Evolutionary conservation across 139 green algal species (phyloP), one percentile per base, ranked within the genome.

Genomic region (Deuterostichococcus epilithicus): DNA sequence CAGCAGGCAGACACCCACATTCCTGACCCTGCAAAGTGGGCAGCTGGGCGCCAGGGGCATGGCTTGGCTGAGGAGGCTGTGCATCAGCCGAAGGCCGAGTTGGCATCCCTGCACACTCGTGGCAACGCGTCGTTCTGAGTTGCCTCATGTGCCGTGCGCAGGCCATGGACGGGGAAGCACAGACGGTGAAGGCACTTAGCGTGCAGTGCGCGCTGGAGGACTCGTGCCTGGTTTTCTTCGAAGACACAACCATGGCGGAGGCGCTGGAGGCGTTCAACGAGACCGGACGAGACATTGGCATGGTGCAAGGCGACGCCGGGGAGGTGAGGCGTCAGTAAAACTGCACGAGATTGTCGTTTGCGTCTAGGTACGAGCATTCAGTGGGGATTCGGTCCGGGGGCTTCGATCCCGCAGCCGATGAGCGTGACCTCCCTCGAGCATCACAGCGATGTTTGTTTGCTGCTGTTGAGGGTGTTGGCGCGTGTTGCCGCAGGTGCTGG

Each of bases 191-290:
- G 0, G 63, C 45, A 47, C 28, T 38, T 10, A 75, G 75, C 32
- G 68, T 75, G 68, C 39, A 42, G 33, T 74, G 67, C 63, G 75
- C 75, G 15, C 33, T 75, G n/a, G 75, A 80, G 33, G 67, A 75
- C 25, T 67, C 28, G 18, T 75, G 67, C 67, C 39, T 80, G 10
- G 42, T 75, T 32, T 36, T 75, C 42, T 44, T 26, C 25, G 3
- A 36, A 15, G 75, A 74, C 25, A 75, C 45, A 8, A 60, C 25
- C 32, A 80, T 80, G 75, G 36, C 33, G 8, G 75, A 79, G 15
- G 74, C 74, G 30, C 35, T 75, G 26, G 26, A 44, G 2, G 66
- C 76, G 26, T 73, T 81, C 26, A 60, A 77, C 66, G 70, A 74
- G 18, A 63, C 52, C 52, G 52, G 52, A 13, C 26, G 28, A 20